Conservation (phyloP, 1,139 yeast genomes). For the Pichia sp. region DNA sequence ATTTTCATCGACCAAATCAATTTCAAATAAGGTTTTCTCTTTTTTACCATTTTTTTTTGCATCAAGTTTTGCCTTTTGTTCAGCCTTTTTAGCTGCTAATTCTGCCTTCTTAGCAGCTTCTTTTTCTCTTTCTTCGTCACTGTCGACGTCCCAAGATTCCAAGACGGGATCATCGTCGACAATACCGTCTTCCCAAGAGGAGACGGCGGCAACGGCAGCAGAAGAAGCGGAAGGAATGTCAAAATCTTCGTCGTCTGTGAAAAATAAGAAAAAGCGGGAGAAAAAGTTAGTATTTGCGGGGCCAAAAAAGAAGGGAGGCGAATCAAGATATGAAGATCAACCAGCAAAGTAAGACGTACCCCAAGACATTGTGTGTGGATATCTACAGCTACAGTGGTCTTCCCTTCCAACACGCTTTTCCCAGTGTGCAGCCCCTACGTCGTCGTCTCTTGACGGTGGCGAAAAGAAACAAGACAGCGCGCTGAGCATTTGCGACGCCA, state of each 20-base stretch:
- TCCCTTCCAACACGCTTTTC: neutral
- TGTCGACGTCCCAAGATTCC: constrained; percentile 82
- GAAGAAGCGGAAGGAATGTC: constrained; percentile 53
- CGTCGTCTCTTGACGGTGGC: too few relatives aligned
- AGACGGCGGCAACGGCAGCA: constrained; percentile 49
- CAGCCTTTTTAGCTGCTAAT: constrained; percentile 25
- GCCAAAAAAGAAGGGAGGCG: neutral
- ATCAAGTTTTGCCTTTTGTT: constrained; percentile 16
- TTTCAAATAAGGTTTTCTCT: constrained; percentile 37
- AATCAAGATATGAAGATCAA: too few relatives aligned
- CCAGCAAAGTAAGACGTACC: too few relatives aligned
- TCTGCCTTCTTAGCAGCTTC: constrained; percentile 29
- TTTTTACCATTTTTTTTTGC: constrained; percentile 21
- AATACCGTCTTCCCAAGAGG: constrained; percentile 67
- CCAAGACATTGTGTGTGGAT: too few relatives aligned
- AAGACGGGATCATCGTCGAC: constrained; percentile 68
- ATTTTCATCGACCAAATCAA: constrained; percentile 58
- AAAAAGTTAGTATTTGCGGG: neutral
- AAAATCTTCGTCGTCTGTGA: constrained; percentile 78
- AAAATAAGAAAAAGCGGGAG: constrained; percentile 12
- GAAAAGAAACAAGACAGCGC: too few relatives aligned
- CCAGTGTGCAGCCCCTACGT: too few relatives aligned
- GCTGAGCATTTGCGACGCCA: too few relatives aligned
- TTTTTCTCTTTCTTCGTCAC: constrained; percentile 53
- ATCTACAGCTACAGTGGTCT: neutral